Percentiles rank a stretch among this genome's conserved stretches.
Evolutionary conservation across 768 basidiomycete genomes (phyloP).

Genomic region (Lentinula boryana): DNA sequence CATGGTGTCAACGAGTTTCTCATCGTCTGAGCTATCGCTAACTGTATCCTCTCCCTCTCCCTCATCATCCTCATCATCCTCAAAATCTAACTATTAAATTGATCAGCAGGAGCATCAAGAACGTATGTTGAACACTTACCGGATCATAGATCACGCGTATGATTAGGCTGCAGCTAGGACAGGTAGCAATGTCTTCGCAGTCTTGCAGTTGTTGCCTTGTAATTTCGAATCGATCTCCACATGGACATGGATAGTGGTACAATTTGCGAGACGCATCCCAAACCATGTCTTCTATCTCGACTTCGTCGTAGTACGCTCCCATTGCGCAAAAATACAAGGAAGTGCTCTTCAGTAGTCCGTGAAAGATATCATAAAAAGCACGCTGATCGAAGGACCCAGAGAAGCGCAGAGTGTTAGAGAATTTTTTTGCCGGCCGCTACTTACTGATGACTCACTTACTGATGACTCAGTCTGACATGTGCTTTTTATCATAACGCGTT

Average conservation of each 20-base stretch:
- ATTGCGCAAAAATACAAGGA: constrained; percentile 18
- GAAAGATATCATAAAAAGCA: not conserved
- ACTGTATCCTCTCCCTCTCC: constrained; percentile 34
- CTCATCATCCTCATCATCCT: constrained; percentile 62
- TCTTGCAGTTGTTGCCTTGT: constrained; percentile 75
- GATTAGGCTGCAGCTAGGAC: constrained; percentile 92
- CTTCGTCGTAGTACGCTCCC: constrained; percentile 68
- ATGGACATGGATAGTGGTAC: constrained; percentile 96
- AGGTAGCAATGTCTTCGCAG: constrained; percentile 92
- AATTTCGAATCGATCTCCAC: constrained; percentile 97
- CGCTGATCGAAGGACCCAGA: no score
- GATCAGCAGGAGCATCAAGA: constrained; percentile 5
- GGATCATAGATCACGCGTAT: constrained; percentile 94
- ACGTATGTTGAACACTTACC: constrained; percentile 42
- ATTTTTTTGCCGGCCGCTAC: no score
- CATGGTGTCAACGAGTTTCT: constrained; percentile 59
- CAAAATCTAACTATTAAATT: constrained; percentile 65
- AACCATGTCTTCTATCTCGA: constrained; percentile 76
- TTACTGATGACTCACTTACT: no score
- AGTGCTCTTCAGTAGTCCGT: not conserved
- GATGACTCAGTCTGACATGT: no score
- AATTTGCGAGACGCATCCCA: constrained; percentile 71
- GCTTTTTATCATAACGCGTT: no score
- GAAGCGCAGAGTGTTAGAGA: no score
- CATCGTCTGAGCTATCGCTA: constrained; percentile 30